Evolutionary conservation across 371 early-diverging fungal species (phyloP).

Genomic region (Apophysomyces sp.): DNA sequence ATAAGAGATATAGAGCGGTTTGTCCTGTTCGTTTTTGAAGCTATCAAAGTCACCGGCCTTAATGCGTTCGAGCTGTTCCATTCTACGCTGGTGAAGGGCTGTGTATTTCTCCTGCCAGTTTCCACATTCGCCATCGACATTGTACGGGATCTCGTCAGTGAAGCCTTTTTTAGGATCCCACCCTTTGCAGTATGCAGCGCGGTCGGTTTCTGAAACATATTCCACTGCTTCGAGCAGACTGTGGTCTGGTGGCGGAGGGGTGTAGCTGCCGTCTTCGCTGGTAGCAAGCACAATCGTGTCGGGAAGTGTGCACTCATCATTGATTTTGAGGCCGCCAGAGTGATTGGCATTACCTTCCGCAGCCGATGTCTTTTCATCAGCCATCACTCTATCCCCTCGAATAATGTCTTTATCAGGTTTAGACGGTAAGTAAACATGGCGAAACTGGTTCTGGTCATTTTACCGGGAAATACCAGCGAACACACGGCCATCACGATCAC

Average conservation of each 20-base stretch:
- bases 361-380: background rate
- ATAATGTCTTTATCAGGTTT: background rate
- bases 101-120: constrained; percentile 33
- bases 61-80: constrained; percentile 20
- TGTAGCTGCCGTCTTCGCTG: constrained; percentile 29
- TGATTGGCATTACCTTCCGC: background rate
- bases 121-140: constrained; percentile 27
- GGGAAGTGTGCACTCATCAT: constrained; percentile 15
- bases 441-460: background rate
- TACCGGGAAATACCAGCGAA: constrained; percentile 25
- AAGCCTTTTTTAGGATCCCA: constrained; percentile 20
- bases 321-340: background rate
- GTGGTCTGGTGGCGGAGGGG: constrained; percentile 30
- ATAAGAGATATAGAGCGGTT: constrained; percentile 23
- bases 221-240: constrained; percentile 22
- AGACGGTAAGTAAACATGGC: background rate
- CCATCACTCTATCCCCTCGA: background rate
- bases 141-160: constrained; percentile 12
- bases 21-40: constrained; percentile 8
- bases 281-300: constrained; percentile 14
- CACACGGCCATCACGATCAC: constrained; percentile 24
- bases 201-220: constrained; percentile 10
- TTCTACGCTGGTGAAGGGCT: constrained; percentile 19
- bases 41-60: constrained; percentile 14
- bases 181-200: constrained; percentile 21